Conservation (phyloP, 1,284 basidiomycete genomes). For the Psilocybe mexicana region DNA sequence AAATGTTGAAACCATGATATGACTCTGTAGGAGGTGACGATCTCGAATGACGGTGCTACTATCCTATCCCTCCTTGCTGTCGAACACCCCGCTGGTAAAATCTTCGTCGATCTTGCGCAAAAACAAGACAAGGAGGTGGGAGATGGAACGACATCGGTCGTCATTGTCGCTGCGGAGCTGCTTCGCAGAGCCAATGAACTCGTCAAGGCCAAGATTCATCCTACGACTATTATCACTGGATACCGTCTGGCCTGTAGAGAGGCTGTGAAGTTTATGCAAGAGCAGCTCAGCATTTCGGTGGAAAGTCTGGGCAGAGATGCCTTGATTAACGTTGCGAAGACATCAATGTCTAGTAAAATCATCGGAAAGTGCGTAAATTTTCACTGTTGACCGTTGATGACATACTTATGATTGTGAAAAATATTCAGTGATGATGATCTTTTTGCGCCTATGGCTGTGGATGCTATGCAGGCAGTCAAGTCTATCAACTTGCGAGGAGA, state of each 20-base stretch:
- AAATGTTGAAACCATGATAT: slow-evolving; percentile 10
- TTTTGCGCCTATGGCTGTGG: slow-evolving; percentile 98
- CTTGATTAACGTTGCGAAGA: slow-evolving; percentile 96
- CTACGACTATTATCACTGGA: slow-evolving; percentile 98
- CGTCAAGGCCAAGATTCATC: slow-evolving; percentile 98
- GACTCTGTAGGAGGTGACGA: slow-evolving; percentile 86
- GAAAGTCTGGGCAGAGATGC: slow-evolving; percentile 91
- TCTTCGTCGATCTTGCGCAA: slow-evolving; percentile 97
- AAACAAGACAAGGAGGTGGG: slow-evolving; percentile 99
- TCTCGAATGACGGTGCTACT: slow-evolving; percentile 99
- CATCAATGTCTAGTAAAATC: slow-evolving; percentile 99
- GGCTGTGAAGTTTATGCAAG: slow-evolving; percentile 98
- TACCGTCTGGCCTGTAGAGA: slow-evolving; percentile 97
- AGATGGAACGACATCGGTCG: slow-evolving; percentile 98
- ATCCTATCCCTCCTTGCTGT: slow-evolving; percentile 93
- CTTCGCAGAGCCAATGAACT: slow-evolving; percentile 96
- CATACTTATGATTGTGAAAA: not conserved
- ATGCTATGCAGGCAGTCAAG: slow-evolving; percentile 98
- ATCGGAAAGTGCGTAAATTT: slow-evolving; percentile 80
- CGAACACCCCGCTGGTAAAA: slow-evolving; percentile 92
- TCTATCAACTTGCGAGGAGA: slow-evolving; percentile 95
- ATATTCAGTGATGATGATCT: slow-evolving; percentile 88
- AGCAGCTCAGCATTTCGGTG: slow-evolving; percentile 95
- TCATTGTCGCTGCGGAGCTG: slow-evolving; percentile 96
- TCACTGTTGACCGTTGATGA: not conserved